Evolutionary conservation across 805 yeast genomes (phyloP).

Genomic region (Candida lessepsii): DNA sequence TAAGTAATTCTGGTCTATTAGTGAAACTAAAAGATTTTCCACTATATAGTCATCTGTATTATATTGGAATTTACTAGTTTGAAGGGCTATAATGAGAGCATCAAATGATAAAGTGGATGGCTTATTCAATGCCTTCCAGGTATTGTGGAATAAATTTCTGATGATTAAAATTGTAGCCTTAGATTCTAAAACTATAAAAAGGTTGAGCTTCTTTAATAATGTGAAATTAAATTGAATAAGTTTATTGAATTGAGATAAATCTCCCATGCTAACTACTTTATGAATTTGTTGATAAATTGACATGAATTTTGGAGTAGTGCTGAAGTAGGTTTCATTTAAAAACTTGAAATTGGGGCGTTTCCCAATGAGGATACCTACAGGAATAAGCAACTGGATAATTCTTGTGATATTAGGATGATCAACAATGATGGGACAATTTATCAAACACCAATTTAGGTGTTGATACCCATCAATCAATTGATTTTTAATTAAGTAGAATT

Average conservation of each 20-base stretch:
- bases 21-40: slow-evolving; percentile 49
- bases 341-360: slow-evolving; percentile 41
- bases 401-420: slow-evolving; percentile 36
- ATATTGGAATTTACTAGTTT: slow-evolving; percentile 10
- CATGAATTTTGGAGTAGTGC: slow-evolving; percentile 19
- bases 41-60: slow-evolving; percentile 34
- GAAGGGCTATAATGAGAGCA: slow-evolving; percentile 21
- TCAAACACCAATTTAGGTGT: slow-evolving; percentile 57
- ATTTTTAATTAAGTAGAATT: slow-evolving; percentile 54
- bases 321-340: slow-evolving; percentile 15
- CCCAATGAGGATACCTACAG: slow-evolving; percentile 56
- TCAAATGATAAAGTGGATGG: slow-evolving; percentile 32
- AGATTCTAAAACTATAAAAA: slow-evolving; percentile 46
- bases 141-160: slow-evolving; percentile 42
- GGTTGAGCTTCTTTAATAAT: slow-evolving; percentile 35
- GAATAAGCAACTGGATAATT: slow-evolving; percentile 49
- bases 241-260: slow-evolving; percentile 33
- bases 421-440: slow-evolving; percentile 29
- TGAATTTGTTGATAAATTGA: slow-evolving; percentile 37
- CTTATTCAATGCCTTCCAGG: slow-evolving; percentile 27
- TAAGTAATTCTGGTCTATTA: slow-evolving; percentile 54
- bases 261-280: slow-evolving; percentile 42
- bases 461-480: slow-evolving; percentile 45
- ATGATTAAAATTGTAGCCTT: slow-evolving; percentile 44
- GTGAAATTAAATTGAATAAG: slow-evolving; percentile 26